These are phyloP conservation scores for Salix caprea DNA, from an alignment of 345 rosid genomes.

Conservation along the genomic window DNA sequence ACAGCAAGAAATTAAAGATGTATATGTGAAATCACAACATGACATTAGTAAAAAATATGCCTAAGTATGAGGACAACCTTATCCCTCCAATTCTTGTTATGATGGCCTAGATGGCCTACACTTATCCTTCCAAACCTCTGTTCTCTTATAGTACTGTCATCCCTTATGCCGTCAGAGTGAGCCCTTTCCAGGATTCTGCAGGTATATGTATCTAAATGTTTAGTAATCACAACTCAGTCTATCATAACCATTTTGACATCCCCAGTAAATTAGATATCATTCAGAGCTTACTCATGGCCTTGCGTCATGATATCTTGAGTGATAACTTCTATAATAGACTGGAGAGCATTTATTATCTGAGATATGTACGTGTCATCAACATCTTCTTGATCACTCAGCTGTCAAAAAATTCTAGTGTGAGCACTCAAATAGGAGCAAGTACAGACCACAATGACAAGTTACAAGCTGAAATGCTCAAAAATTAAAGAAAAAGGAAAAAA, in stretches of 20 bases:
- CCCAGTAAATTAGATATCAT: conserved; percentile 13
- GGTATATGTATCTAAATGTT: conserved; percentile 11
- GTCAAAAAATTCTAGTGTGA: conserved; percentile 27
- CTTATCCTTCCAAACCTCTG: conserved; percentile 78
- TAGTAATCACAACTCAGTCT: conserved; percentile 3
- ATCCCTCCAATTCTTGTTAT: conserved; percentile 46
- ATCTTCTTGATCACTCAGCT: conserved; percentile 45
- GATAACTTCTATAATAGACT: conserved; percentile 87
- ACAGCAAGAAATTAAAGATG: conserved; percentile 12
- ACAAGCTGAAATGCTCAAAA: neutral
- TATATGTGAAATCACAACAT: neutral
- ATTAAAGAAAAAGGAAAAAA: conserved; percentile 5
- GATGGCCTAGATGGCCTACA: neutral
- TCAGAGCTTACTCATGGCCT: conserved; percentile 65
- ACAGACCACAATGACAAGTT: neutral
- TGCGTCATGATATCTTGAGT: conserved; percentile 64
- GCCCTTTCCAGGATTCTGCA: conserved; percentile 56
- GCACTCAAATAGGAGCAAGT: neutral
- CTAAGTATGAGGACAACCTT: conserved; percentile 49
- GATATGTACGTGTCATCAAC: conserved; percentile 36
- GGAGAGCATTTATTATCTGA: conserved; percentile 82
- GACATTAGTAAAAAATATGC: neutral
- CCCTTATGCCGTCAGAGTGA: conserved; percentile 18
- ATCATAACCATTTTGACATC: neutral
- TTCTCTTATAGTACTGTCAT: conserved; percentile 37